Conservation (phyloP, 805 yeast species). For the Yarrowia hollandica region DNA sequence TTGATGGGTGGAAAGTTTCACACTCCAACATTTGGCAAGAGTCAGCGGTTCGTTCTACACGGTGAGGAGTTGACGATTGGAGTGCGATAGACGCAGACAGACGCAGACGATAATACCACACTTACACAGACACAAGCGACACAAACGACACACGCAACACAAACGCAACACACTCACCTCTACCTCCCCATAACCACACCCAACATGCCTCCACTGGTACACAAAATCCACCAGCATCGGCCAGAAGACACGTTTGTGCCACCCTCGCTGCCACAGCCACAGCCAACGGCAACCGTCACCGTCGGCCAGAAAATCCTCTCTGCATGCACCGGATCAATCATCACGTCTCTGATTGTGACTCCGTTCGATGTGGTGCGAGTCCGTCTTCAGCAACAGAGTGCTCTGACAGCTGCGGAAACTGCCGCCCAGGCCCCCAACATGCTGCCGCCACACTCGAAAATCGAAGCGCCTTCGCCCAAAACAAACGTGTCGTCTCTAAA, state of each 20-base stretch:
- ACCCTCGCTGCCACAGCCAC: no score
- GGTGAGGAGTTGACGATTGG: no score
- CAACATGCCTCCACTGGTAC: conserved; percentile 10
- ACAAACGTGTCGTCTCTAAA: background rate
- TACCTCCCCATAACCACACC: background rate
- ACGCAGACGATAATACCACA: no score
- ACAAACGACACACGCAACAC: background rate
- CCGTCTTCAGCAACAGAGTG: conserved; percentile 46
- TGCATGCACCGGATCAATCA: conserved; percentile 47
- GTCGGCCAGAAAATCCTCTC: conserved; percentile 42
- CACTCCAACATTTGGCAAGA: conserved; percentile 21
- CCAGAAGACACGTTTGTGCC: background rate
- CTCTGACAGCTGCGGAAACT: conserved; percentile 31
- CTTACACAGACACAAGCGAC: background rate
- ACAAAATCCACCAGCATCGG: conserved; percentile 3
- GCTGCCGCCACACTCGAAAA: conserved; percentile 23
- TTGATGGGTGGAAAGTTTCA: conserved; percentile 18
- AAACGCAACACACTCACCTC: background rate
- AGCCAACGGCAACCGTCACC: no score
- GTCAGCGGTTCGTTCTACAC: conserved; percentile 5
- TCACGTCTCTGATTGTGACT: conserved; percentile 44
- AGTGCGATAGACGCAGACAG: background rate
- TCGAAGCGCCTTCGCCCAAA: conserved; percentile 11
- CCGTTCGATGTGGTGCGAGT: conserved; percentile 49
- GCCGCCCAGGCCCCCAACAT: conserved; percentile 59